phyloP scores from a whole-genome alignment of 306 rosid genomes.

The Cotoneaster glaucophyllus region DNA sequence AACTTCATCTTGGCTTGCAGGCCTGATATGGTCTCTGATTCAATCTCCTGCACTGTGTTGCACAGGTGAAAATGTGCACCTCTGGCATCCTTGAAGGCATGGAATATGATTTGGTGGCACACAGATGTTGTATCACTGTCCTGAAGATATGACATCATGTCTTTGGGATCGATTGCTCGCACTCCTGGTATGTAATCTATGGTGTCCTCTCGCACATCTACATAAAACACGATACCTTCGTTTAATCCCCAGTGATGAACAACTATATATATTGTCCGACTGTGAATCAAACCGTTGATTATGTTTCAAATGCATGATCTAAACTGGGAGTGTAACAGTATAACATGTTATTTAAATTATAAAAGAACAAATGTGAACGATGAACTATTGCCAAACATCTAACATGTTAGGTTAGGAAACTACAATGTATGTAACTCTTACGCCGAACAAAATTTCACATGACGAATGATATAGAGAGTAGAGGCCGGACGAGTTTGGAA shows the following conservation, averaged over 20 bases:
- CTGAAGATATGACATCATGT: slow-evolving; percentile 50
- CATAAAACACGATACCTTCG: too few species aligned
- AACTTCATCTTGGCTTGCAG: slow-evolving; percentile 23
- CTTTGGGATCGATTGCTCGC: slow-evolving; percentile 35
- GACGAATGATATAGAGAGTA: too few species aligned
- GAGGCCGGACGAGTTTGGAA: too few species aligned
- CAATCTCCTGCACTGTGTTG: slow-evolving; percentile 47
- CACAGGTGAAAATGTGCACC: slow-evolving; percentile 42
- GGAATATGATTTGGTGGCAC: slow-evolving; percentile 34
- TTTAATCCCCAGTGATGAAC: too few species aligned
- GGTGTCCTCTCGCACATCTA: slow-evolving; percentile 35
- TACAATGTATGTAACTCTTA: not conserved
- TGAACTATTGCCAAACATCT: too few species aligned
- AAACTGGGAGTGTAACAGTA: too few species aligned
- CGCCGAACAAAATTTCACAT: too few species aligned
- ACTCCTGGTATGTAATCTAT: slow-evolving; percentile 62
- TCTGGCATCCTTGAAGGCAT: slow-evolving; percentile 31
- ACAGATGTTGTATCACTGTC: slow-evolving; percentile 24
- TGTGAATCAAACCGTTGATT: not conserved
- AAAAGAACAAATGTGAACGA: not conserved
- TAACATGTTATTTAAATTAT: too few species aligned
- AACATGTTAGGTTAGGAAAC: too few species aligned
- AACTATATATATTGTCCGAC: not conserved
- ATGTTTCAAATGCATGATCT: too few species aligned
- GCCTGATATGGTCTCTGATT: slow-evolving; percentile 29